A percentile compares a stretch with the other conserved stretches of the same genome.
phyloP scores from a whole-genome alignment of 1,139 yeast genomes.

The Yamadazyma siamensis region DNA sequence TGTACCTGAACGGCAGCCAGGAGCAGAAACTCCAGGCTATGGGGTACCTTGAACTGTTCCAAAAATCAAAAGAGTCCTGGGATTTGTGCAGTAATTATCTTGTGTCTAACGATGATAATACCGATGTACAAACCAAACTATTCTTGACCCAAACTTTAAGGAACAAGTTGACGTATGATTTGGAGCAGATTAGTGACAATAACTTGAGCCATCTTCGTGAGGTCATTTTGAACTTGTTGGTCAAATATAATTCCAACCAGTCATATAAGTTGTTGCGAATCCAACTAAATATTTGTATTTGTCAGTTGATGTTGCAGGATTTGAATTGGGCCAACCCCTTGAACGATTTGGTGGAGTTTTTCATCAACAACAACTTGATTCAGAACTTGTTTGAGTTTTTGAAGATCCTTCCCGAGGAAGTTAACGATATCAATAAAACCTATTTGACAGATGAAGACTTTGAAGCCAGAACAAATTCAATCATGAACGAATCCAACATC shows the following conservation, averaged over 20 bases:
- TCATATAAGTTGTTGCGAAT: slow-evolving; percentile 62
- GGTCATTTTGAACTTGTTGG: slow-evolving; percentile 56
- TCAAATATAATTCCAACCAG: slow-evolving; percentile 37
- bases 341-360: slow-evolving; percentile 56
- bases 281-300: slow-evolving; percentile 76
- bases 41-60: slow-evolving; percentile 71
- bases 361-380: slow-evolving; percentile 31
- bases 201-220: slow-evolving; percentile 55
- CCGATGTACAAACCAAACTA: slow-evolving; percentile 53
- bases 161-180: slow-evolving; percentile 79
- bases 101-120: slow-evolving; percentile 5
- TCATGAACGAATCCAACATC: slow-evolving; percentile 54
- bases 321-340: slow-evolving; percentile 71
- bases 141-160: slow-evolving; percentile 91
- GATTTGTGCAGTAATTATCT: slow-evolving; percentile 40
- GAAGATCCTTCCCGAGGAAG: slow-evolving; percentile 87
- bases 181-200: slow-evolving; percentile 62
- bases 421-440: slow-evolving; percentile 71
- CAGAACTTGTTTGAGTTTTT: slow-evolving; percentile 63
- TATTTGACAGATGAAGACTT: slow-evolving; percentile 83
- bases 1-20: slow-evolving; percentile 55
- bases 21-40: slow-evolving; percentile 59
- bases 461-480: slow-evolving; percentile 58
- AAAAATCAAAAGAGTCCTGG: slow-evolving; percentile 77
- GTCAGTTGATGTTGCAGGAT: slow-evolving; percentile 78